phyloP scores from a whole-genome alignment of 176 grass and related monocot species.

The Hordeum marinum region DNA sequence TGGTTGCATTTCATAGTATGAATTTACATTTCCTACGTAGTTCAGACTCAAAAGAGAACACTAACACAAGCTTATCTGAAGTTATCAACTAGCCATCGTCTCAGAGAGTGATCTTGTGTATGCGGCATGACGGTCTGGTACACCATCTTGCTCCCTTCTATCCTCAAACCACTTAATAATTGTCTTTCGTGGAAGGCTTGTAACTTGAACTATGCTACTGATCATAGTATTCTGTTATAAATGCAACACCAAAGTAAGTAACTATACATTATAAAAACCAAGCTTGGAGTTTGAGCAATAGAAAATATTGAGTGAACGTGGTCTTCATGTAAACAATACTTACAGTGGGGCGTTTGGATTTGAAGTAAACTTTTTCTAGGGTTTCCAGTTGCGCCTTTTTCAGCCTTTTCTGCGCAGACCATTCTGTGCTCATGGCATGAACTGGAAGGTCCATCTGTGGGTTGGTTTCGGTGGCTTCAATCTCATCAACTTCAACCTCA shows the following conservation, averaged over 20 bases:
- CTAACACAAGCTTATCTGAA: conserved; percentile 15
- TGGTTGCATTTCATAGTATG: conserved; percentile 11
- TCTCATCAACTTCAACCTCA: conserved; percentile 24
- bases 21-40: conserved; percentile 37
- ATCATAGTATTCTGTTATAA: conserved; percentile 74
- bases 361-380: conserved; percentile 70
- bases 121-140: conserved; percentile 41
- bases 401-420: conserved; percentile 64
- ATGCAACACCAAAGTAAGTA: conserved; percentile 21
- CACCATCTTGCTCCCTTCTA: conserved; percentile 61
- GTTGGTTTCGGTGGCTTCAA: conserved; percentile 33
- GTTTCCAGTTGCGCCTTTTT: conserved; percentile 82
- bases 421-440: conserved; percentile 49
- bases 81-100: conserved; percentile 40
- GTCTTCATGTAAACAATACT: conserved; percentile 29
- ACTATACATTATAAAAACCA: not conserved
- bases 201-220: conserved; percentile 86
- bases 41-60: conserved; percentile 15
- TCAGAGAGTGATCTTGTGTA: conserved; percentile 49
- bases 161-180: conserved; percentile 95
- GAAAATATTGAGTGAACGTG: not conserved
- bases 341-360: conserved; percentile 83
- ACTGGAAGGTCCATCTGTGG: conserved; percentile 44
- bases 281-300: not conserved
- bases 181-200: conserved; percentile 76